Evolutionary conservation across 225 moss, liverwort and hornwort species (phyloP).

Genomic region (Rhytidiadelphus loreus): DNA sequence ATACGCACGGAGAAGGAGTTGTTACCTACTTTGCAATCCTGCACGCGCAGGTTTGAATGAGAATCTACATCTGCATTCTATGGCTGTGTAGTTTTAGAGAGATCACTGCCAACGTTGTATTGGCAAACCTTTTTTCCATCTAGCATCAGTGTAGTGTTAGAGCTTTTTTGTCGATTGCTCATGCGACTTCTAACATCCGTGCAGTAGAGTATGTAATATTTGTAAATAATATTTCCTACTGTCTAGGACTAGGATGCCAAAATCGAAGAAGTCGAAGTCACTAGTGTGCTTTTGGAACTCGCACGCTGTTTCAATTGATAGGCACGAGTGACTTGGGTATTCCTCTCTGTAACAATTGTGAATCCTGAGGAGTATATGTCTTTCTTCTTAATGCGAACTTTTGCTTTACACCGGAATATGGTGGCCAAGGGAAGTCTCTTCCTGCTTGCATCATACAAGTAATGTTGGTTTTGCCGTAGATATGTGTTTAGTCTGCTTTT

Average conservation of each 20-base stretch:
- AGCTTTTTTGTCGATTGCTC: neutral
- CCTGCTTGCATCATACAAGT: neutral
- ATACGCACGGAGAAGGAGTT: neutral
- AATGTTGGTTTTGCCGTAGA: neutral
- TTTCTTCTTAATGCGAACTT: neutral
- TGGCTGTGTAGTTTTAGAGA: neutral
- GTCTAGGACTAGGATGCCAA: neutral
- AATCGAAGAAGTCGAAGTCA: neutral
- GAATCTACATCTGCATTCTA: neutral
- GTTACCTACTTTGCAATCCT: neutral
- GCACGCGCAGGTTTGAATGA: neutral
- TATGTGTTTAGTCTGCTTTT: neutral
- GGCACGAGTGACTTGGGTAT: neutral
- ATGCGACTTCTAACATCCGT: neutral
- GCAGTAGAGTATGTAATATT: constrained; percentile 17
- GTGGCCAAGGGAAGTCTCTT: neutral
- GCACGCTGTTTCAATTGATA: neutral
- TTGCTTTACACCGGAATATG: neutral
- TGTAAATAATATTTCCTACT: constrained; percentile 22
- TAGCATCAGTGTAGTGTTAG: neutral
- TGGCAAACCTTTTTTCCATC: neutral
- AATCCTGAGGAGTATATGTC: neutral
- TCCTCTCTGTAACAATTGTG: constrained; percentile 6
- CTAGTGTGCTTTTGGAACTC: neutral
- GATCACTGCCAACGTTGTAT: neutral